phyloP scores from a whole-genome alignment of 2,329 filamentous ascomycete species.

The Cercospora nicotianae region DNA sequence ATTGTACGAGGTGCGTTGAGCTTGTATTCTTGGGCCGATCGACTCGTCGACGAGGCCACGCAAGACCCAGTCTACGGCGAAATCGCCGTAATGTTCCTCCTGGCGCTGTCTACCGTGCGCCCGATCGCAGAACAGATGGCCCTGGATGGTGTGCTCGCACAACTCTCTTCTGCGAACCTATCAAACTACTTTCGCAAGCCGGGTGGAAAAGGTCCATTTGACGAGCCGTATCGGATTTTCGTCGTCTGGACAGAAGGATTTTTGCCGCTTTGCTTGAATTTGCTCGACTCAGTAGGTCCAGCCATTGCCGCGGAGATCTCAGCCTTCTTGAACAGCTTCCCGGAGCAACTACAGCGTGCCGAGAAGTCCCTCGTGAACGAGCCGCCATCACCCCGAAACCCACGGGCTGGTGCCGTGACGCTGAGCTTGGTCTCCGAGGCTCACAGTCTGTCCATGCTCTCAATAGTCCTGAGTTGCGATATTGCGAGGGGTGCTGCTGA shows the following conservation, averaged over 20 bases:
- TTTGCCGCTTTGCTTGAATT: conserved; percentile 82
- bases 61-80: conserved; percentile 91
- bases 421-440: conserved; percentile 73
- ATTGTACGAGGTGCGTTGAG: conserved; percentile 78
- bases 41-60: conserved; percentile 68
- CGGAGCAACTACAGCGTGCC: conserved; percentile 71
- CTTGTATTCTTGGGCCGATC: conserved; percentile 91
- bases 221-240: conserved; percentile 75
- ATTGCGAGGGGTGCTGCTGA: conserved; percentile 63
- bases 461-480: conserved; percentile 68
- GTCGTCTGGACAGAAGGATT: conserved; percentile 87
- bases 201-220: conserved; percentile 74
- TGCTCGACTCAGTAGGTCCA: conserved; percentile 76
- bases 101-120: conserved; percentile 80
- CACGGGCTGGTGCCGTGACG: conserved; percentile 64
- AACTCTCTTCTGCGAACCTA: conserved; percentile 75
- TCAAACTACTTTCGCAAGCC: conserved; percentile 70
- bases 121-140: conserved; percentile 85
- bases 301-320: conserved; percentile 82
- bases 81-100: conserved; percentile 82
- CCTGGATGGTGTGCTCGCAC: conserved; percentile 77
- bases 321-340: conserved; percentile 86
- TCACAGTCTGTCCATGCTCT: conserved; percentile 75
- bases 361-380: conserved; percentile 69
- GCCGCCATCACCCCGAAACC: conserved; percentile 42